These are phyloP conservation scores for Gilbertella persicaria DNA, from an alignment of 371 early-diverging fungal species.

Conservation along the genomic window DNA sequence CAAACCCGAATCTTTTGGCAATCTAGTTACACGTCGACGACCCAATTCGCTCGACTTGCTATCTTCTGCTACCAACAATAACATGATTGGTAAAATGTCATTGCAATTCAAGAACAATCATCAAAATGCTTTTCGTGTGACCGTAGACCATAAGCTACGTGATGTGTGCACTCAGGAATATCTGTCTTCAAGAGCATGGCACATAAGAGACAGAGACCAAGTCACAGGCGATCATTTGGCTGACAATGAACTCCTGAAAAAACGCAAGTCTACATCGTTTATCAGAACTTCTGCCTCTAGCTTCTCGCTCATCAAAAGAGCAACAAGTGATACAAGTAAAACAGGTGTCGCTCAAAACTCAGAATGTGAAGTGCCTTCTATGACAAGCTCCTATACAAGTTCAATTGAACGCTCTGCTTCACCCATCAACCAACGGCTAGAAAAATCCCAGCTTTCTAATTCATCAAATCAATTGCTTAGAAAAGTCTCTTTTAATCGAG, in stretches of 20 bases:
- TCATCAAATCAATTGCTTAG: slow-evolving; percentile 9
- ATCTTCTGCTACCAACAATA: slow-evolving; percentile 17
- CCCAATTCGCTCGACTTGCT: slow-evolving; percentile 41
- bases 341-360: neutral
- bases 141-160: slow-evolving; percentile 45
- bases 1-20: slow-evolving; percentile 16
- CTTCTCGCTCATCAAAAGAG: slow-evolving; percentile 35
- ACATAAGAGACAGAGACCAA: slow-evolving; percentile 31
- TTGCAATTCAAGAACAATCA: slow-evolving; percentile 42
- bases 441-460: neutral
- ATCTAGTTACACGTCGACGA: slow-evolving; percentile 13
- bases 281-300: slow-evolving; percentile 44
- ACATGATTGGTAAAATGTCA: slow-evolving; percentile 45
- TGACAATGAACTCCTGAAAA: slow-evolving; percentile 7
- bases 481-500: slow-evolving; percentile 3
- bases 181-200: slow-evolving; percentile 42
- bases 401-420: slow-evolving; percentile 6
- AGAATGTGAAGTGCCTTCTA: slow-evolving; percentile 14
- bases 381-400: slow-evolving; percentile 11
- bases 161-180: slow-evolving; percentile 53
- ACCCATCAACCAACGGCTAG: neutral
- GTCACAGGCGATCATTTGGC: neutral
- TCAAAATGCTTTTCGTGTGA: slow-evolving; percentile 39
- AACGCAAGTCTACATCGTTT: slow-evolving; percentile 42
- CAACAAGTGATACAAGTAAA: slow-evolving; percentile 2